Percentiles rank a stretch among this genome's conserved stretches.
phyloP scores from a whole-genome alignment of 768 basidiomycete genomes.

The Mycena epipterygia region DNA sequence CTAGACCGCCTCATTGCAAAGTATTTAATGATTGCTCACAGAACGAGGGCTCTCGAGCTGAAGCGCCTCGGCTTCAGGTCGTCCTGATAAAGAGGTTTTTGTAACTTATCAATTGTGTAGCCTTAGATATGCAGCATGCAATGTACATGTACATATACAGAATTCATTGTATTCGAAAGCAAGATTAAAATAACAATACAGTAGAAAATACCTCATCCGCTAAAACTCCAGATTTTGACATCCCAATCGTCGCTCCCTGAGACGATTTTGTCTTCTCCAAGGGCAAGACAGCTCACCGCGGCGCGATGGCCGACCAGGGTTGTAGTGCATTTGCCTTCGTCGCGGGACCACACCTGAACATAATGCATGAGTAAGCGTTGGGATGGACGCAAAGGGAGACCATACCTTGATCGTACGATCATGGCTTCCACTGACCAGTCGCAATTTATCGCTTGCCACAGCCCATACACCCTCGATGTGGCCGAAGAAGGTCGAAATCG shows the following conservation, averaged over 20 bases:
- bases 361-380: constrained; percentile 18
- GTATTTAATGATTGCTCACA: neutral
- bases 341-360: constrained; percentile 90
- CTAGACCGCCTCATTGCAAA: neutral
- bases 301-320: constrained; percentile 96
- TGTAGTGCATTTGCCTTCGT: constrained; percentile 87
- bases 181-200: neutral
- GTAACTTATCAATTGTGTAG: constrained; percentile 18
- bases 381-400: constrained; percentile 17
- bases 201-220: constrained; percentile 46
- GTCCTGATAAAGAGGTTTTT: neutral
- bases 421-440: constrained; percentile 94
- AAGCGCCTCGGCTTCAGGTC: constrained; percentile 24
- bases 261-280: constrained; percentile 95
- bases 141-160: neutral
- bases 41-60: constrained; percentile 23
- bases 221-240: constrained; percentile 87
- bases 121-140: constrained; percentile 12
- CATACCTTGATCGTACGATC: constrained; percentile 96
- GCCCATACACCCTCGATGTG: constrained; percentile 99
- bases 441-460: constrained; percentile 91
- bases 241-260: constrained; percentile 97
- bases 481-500: constrained; percentile 89
- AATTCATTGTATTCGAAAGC: constrained; percentile 28
- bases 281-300: constrained; percentile 90